These are phyloP conservation scores for Aspergillus eucalypticola DNA, from an alignment of 2,329 filamentous ascomycete species.

Conservation along the genomic window DNA sequence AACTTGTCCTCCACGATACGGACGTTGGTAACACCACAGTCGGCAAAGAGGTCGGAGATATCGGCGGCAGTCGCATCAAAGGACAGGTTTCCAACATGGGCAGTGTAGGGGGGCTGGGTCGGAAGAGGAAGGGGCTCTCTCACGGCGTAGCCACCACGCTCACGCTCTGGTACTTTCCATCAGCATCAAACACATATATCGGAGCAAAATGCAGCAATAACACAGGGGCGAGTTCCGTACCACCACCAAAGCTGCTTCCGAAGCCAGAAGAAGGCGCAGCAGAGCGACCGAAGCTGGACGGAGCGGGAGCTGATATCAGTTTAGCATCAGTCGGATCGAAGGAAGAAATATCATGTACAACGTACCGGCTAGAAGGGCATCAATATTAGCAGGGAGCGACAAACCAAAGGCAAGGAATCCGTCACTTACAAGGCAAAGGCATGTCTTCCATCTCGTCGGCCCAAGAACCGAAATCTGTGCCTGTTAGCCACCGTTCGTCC, in stretches of 20 bases:
- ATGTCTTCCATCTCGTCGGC: slow-evolving; percentile 97
- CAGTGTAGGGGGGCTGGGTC: slow-evolving; percentile 89
- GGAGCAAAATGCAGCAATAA: neutral
- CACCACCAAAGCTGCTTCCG: slow-evolving; percentile 39
- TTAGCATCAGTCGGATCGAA: slow-evolving; percentile 19
- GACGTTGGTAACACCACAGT: slow-evolving; percentile 83
- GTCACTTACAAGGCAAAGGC: slow-evolving; percentile 67
- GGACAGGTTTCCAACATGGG: slow-evolving; percentile 92
- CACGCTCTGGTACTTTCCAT: slow-evolving; percentile 33
- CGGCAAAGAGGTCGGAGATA: slow-evolving; percentile 81
- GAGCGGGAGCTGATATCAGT: slow-evolving; percentile 39
- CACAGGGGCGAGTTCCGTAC: slow-evolving; percentile 25
- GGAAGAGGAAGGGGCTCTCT: slow-evolving; percentile 80
- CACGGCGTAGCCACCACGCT: slow-evolving; percentile 41
- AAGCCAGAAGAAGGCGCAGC: slow-evolving; percentile 45
- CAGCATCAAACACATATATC: slow-evolving; percentile 16
- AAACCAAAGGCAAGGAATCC: neutral
- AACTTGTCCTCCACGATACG: slow-evolving; percentile 96
- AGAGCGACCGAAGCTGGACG: slow-evolving; percentile 52
- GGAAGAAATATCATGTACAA: slow-evolving; percentile 16
- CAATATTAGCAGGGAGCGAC: slow-evolving; percentile 9
- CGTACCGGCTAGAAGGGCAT: slow-evolving; percentile 33
- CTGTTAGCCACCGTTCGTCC: slow-evolving; percentile 30
- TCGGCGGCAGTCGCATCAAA: slow-evolving; percentile 87
- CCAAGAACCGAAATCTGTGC: slow-evolving; percentile 80